A percentile compares a stretch with the other conserved stretches of the same genome.
These are phyloP conservation scores for Grosmannia huntii DNA, from an alignment of 2,329 filamentous ascomycete genomes.

Conservation along the genomic window DNA sequence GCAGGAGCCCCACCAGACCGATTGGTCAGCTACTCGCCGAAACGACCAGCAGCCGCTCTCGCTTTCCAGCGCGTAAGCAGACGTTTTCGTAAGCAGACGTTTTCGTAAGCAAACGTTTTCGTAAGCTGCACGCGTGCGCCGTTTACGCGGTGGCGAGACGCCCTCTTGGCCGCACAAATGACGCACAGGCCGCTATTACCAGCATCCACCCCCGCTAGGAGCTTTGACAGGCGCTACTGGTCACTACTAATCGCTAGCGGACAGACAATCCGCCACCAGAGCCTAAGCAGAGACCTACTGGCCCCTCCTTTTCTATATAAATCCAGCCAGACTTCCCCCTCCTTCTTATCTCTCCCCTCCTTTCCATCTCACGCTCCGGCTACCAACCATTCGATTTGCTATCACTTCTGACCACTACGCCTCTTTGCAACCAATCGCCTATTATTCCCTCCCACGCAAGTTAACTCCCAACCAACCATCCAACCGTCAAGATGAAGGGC, in stretches of 20 bases:
- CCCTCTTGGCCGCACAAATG: background rate
- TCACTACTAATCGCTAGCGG: too few species aligned
- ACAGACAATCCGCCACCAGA: too few species aligned
- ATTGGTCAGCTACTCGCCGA: background rate
- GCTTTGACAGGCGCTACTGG: too few species aligned
- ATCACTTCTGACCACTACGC: background rate
- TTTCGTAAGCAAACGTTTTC: too few species aligned
- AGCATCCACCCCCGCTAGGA: too few species aligned
- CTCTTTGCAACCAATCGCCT: background rate
- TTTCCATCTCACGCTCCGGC: background rate
- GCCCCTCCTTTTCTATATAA: background rate
- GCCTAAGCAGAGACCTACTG: too few species aligned
- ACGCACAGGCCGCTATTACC: background rate
- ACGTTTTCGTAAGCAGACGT: too few species aligned
- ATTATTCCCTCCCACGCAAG: constrained; percentile 11
- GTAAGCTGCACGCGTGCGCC: background rate
- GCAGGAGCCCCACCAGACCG: background rate
- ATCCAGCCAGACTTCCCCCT: background rate
- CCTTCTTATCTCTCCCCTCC: background rate
- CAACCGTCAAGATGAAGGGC: constrained; percentile 22
- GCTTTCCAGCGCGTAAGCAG: too few species aligned
- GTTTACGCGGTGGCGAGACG: constrained; percentile 1
- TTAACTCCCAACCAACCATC: constrained; percentile 7
- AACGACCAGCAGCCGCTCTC: too few species aligned
- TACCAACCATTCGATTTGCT: background rate